These are phyloP conservation scores for Sarocladiaceae sp. DNA, from an alignment of 2,329 filamentous ascomycete genomes.

Conservation along the genomic window DNA sequence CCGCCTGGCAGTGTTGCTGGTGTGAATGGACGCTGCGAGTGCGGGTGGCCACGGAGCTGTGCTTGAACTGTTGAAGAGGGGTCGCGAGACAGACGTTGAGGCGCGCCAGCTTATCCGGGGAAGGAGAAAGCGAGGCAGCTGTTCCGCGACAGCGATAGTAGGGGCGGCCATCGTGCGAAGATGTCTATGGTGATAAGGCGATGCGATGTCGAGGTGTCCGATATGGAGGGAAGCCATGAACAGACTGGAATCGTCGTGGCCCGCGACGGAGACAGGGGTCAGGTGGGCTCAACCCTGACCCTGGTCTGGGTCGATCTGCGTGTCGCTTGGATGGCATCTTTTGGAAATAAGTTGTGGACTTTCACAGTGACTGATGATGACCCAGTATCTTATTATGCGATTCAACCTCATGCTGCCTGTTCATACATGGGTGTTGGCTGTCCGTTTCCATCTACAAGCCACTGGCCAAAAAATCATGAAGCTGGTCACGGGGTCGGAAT, in stretches of 20 bases:
- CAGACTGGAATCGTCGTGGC: neutral
- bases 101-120: slow-evolving; percentile 48
- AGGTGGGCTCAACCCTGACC: neutral
- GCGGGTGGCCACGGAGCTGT: slow-evolving; percentile 16
- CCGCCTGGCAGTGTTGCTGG: slow-evolving; percentile 12
- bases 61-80: slow-evolving; percentile 18
- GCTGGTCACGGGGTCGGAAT: slow-evolving; percentile 1
- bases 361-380: too few relatives aligned
- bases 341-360: too few relatives aligned
- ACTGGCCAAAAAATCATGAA: too few relatives aligned
- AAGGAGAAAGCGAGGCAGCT: slow-evolving; percentile 47
- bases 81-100: slow-evolving; percentile 16
- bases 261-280: neutral
- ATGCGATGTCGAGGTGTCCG: too few relatives aligned
- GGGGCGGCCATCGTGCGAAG: slow-evolving; percentile 20
- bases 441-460: too few relatives aligned
- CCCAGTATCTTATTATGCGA: too few relatives aligned
- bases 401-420: too few relatives aligned
- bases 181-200: neutral
- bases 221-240: too few relatives aligned
- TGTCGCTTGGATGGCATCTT: neutral
- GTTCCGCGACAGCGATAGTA: slow-evolving; percentile 26
- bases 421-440: too few relatives aligned
- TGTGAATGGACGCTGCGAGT: slow-evolving; percentile 7
- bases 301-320: neutral